Percentiles rank a stretch among this genome's conserved stretches.
These are phyloP conservation scores for Monilinia polystroma DNA, from an alignment of 2,329 filamentous ascomycete species.

Conservation along the genomic window DNA sequence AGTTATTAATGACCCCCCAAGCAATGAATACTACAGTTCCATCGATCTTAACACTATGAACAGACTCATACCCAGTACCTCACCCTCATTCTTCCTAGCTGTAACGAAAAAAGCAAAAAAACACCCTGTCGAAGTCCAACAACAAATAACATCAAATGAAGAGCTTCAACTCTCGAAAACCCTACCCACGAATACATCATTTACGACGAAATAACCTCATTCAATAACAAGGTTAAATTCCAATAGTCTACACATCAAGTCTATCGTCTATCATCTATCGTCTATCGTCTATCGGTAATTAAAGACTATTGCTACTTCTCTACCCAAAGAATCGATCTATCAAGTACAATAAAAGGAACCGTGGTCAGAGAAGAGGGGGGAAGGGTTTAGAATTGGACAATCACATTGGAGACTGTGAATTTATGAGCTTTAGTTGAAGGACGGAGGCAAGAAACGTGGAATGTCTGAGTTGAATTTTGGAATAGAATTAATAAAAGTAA, in stretches of 20 bases:
- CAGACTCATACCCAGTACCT: neutral
- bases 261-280: neutral
- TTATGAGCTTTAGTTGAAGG: neutral
- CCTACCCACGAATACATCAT: neutral
- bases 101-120: neutral
- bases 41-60: neutral
- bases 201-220: neutral
- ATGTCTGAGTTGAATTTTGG: too few relatives aligned
- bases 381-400: neutral
- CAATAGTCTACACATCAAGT: conserved; percentile 6
- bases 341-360: neutral
- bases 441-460: too few relatives aligned
- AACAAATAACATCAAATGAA: neutral
- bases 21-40: neutral
- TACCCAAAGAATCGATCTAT: neutral
- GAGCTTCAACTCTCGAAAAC: neutral
- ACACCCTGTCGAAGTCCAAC: neutral
- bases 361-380: neutral
- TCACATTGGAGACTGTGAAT: neutral
- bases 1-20: neutral
- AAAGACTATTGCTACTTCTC: neutral
- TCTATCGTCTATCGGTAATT: neutral
- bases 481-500: too few relatives aligned
- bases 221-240: neutral
- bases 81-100: neutral